phyloP scores from a whole-genome alignment of 768 basidiomycete species.

The Coprinopsis sp. region DNA sequence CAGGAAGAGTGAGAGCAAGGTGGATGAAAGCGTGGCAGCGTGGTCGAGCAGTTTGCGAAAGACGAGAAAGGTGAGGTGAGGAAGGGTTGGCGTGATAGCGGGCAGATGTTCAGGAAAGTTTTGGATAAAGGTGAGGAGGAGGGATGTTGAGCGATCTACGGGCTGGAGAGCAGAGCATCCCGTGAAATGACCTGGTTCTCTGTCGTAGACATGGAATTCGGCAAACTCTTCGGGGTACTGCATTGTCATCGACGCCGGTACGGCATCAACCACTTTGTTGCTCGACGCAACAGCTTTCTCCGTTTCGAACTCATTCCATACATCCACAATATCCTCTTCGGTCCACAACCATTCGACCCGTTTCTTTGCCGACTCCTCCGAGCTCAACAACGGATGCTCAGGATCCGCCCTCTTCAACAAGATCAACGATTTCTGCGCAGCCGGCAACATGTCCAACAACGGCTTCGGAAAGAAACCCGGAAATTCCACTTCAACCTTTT shows the following conservation, averaged over 20 bases:
- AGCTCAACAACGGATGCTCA: constrained; percentile 52
- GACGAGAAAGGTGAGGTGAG: constrained; percentile 57
- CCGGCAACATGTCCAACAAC: constrained; percentile 49
- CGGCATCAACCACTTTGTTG: background rate
- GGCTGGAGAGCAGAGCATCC: constrained; percentile 22
- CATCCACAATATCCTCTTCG: constrained; percentile 42
- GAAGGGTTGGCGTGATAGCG: constrained; percentile 57
- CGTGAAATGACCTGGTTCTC: constrained; percentile 52
- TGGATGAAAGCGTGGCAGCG: constrained; percentile 57
- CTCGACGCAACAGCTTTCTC: background rate
- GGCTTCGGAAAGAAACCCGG: constrained; percentile 60
- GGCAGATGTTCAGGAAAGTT: constrained; percentile 59
- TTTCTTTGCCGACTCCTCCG: constrained; percentile 16
- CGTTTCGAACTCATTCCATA: constrained; percentile 30
- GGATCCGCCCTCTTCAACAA: constrained; percentile 62
- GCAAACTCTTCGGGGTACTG: constrained; percentile 18
- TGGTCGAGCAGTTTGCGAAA: constrained; percentile 58
- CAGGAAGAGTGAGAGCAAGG: constrained; percentile 66
- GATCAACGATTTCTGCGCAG: constrained; percentile 65
- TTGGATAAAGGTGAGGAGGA: constrained; percentile 46
- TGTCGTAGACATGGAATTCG: constrained; percentile 55
- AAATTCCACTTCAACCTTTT: constrained; percentile 38
- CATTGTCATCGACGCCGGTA: no score
- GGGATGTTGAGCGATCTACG: constrained; percentile 20
- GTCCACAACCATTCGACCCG: constrained; percentile 64